Conservation (phyloP, 208 protist species). For the Crithidia thermophila region DNA sequence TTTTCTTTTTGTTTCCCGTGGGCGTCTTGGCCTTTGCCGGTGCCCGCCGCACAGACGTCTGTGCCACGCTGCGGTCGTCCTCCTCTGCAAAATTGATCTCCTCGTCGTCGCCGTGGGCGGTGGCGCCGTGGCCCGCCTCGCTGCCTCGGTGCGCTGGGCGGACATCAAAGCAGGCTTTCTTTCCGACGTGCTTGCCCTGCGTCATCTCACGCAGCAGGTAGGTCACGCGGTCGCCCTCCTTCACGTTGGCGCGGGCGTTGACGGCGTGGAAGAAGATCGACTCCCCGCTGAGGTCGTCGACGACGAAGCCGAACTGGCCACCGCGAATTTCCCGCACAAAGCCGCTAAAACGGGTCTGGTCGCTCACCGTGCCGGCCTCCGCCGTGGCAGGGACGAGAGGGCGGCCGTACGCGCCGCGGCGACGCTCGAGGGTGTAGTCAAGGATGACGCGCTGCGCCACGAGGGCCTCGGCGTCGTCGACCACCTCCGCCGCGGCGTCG, state of each 20-base stretch:
- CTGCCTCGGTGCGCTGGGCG: neutral
- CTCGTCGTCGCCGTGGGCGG: slow-evolving; percentile 36
- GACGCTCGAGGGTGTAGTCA: slow-evolving; percentile 37
- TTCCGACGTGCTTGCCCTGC: slow-evolving; percentile 69
- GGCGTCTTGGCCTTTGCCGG: neutral
- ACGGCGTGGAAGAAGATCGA: slow-evolving; percentile 83
- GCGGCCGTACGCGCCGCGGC: slow-evolving; percentile 10
- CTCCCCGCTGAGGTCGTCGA: slow-evolving; percentile 62
- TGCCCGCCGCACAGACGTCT: neutral
- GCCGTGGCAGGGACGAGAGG: slow-evolving; percentile 11
- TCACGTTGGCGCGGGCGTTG: slow-evolving; percentile 32
- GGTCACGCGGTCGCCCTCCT: slow-evolving; percentile 55
- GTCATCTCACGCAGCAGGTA: slow-evolving; percentile 63
- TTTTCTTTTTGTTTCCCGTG: neutral
- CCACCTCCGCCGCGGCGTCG: slow-evolving; percentile 7
- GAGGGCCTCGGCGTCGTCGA: neutral
- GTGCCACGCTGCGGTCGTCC: neutral
- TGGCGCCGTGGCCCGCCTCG: neutral
- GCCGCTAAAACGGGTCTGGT: slow-evolving; percentile 42
- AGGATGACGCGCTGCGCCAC: slow-evolving; percentile 47
- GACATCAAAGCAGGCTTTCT: slow-evolving; percentile 67
- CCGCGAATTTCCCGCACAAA: slow-evolving; percentile 54
- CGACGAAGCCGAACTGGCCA: slow-evolving; percentile 67
- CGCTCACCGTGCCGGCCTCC: slow-evolving; percentile 20
- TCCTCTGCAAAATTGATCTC: slow-evolving; percentile 43